Base-by-base conservation (phyloP, 192 early-diverging fungal genomes). In the Entomortierella chlamydospora region DNA sequence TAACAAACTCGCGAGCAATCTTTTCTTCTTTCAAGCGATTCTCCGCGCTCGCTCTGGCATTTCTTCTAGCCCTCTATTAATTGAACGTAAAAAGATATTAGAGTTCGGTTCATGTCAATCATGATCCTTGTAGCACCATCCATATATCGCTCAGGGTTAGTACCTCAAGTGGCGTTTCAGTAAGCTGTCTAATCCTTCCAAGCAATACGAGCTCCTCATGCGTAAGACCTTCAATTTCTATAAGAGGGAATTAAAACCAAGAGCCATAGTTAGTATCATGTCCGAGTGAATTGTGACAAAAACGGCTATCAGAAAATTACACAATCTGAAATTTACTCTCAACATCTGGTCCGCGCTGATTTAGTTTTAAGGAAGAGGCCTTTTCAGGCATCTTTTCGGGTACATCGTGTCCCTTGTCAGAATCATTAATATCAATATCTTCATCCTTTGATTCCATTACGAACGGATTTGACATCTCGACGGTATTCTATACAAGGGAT, bases 31-130 rank as follows among this genome's bases (percentile, higher is more conserved):
- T n/a, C 26, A 10, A 17, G 5, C 39, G n/a, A 28, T 30, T 12
- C 25, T 17, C n/a, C 12, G 23, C 12, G 49, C 66, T 39, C 9
- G 10, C 37, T 55, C 6, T 22, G 15, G 54, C 23, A 20, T 57
- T 57, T 22, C 26, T 43, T 45, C 37, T 56, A 4, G 64, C 30
- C 25, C 30, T 57, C 64, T 67, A 67, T 41, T 13, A 52, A 53
- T 15, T 23, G 9, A 53, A 7, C 11, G 25, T 11, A 11, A 23
- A 11, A 23, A 22, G n/a, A 53, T 53, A 25, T 23, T 11, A 53
- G 52, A 53, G 7, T 23, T 25, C 20, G 52, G 25, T 53, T n/a
- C n/a, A n/a, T n/a, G n/a, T n/a, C n/a, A n/a, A n/a, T n/a, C n/a
- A n/a, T n/a, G n/a, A n/a, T n/a, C n/a, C n/a, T n/a, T n/a, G n/a